phyloP scores from a whole-genome alignment of 208 protist species.

The Leishmania braziliensis region DNA sequence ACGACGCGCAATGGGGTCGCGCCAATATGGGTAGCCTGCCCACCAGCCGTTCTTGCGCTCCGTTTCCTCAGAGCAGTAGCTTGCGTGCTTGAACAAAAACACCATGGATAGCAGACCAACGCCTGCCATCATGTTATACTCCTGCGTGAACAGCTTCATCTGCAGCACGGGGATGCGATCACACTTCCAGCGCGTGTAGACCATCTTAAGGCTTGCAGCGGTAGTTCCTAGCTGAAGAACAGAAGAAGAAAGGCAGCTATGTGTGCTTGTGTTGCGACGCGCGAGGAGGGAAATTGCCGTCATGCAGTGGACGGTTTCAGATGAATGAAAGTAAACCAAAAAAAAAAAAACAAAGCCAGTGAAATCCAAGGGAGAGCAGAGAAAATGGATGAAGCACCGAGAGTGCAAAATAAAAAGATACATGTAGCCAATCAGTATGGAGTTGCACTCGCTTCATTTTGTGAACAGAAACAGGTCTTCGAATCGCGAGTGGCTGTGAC shows the following conservation, averaged over 20 bases:
- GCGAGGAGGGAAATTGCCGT: neutral
- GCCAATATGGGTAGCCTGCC: slow-evolving; percentile 92
- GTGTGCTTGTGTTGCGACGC: neutral
- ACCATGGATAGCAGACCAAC: slow-evolving; percentile 73
- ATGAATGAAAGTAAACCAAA: neutral
- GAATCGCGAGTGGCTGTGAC: neutral
- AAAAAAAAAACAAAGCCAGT: neutral
- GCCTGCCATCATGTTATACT: slow-evolving; percentile 74
- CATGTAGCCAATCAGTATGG: neutral
- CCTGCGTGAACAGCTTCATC: slow-evolving; percentile 88
- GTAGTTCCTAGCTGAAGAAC: neutral
- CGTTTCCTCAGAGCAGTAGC: slow-evolving; percentile 89
- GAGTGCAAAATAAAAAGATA: neutral
- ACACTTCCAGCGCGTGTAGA: slow-evolving; percentile 94
- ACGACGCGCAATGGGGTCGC: slow-evolving; percentile 87
- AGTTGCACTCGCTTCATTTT: neutral
- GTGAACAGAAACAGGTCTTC: neutral
- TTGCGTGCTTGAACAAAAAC: slow-evolving; percentile 86
- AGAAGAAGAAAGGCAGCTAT: neutral
- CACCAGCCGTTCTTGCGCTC: slow-evolving; percentile 89
- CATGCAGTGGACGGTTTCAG: neutral
- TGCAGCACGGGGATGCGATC: slow-evolving; percentile 85
- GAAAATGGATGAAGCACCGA: neutral
- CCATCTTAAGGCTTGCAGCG: slow-evolving; percentile 51
- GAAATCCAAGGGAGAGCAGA: neutral